Percentiles rank a stretch among this genome's conserved stretches.
Evolutionary conservation across 305 asterid species (phyloP).

Genomic region (Solanum aculeatissimum): DNA sequence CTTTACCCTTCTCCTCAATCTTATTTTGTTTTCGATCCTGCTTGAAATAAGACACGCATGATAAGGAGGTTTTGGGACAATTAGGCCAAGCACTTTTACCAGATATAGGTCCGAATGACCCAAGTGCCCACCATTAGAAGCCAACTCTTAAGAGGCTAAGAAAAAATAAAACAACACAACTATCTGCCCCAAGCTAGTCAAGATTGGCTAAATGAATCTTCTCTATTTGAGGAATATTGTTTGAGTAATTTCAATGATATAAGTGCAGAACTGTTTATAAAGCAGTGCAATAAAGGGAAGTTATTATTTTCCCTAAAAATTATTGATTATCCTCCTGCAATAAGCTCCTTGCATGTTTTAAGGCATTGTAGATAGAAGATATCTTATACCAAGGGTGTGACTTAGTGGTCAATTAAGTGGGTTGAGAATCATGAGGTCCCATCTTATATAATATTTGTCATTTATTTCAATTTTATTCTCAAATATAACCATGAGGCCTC

Average conservation of each 20-base stretch:
- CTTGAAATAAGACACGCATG: too few species aligned
- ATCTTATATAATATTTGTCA: too few species aligned
- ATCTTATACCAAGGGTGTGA: too few species aligned
- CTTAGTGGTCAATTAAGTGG: too few species aligned
- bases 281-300: neutral
- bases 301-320: neutral
- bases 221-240: neutral
- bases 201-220: neutral
- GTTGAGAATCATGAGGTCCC: too few species aligned
- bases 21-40: neutral
- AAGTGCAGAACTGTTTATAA: neutral
- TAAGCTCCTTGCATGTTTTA: neutral
- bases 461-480: too few species aligned
- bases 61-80: neutral
- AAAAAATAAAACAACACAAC: neutral
- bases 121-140: neutral
- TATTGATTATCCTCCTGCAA: neutral
- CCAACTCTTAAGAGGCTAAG: neutral
- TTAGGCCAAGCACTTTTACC: neutral
- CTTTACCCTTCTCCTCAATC: neutral
- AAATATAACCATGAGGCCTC: too few species aligned
- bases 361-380: neutral
- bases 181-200: neutral
- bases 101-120: too few species aligned
- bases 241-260: neutral